Conservation (phyloP, 352 stramenopile species). For the Aphanomyces cochlioides region DNA sequence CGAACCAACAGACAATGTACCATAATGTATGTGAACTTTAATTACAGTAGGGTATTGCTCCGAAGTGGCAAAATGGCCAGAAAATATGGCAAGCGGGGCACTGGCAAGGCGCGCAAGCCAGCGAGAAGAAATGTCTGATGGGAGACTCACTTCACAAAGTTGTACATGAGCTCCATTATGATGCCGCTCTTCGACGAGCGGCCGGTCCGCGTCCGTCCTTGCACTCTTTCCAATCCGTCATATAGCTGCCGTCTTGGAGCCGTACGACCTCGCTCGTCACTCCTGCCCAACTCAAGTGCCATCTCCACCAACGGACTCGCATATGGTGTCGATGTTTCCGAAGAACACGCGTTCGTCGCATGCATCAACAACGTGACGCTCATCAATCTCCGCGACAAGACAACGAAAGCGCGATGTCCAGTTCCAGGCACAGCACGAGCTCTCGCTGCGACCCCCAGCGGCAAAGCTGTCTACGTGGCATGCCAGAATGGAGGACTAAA, state of each 20-base stretch:
- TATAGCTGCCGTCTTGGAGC: neutral
- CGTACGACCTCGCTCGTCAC: neutral
- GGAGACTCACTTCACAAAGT: neutral
- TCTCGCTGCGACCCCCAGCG: constrained; percentile 12
- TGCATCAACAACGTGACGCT: constrained; percentile 24
- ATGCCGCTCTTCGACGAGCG: constrained; percentile 16
- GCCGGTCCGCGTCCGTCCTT: neutral
- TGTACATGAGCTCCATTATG: neutral
- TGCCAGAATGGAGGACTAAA: constrained; percentile 23
- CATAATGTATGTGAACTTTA: too few species aligned
- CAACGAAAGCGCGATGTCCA: neutral
- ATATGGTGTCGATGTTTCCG: constrained; percentile 18
- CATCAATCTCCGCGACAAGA: constrained; percentile 12
- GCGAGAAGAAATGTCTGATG: neutral
- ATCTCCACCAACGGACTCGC: constrained; percentile 19
- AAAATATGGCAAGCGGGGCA: constrained; percentile 9
- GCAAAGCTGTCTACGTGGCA: constrained; percentile 28
- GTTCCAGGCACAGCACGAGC: constrained; percentile 22
- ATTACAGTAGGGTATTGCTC: too few species aligned
- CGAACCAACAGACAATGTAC: too few species aligned
- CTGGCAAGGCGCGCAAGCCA: constrained; percentile 2
- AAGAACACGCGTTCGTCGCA: constrained; percentile 16
- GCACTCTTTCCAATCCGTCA: neutral
- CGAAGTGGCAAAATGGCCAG: neutral
- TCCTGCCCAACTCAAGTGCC: constrained; percentile 26